Evolutionary conservation across 257 asterid genomes (phyloP).

Genomic region (Primulina eburnea): DNA sequence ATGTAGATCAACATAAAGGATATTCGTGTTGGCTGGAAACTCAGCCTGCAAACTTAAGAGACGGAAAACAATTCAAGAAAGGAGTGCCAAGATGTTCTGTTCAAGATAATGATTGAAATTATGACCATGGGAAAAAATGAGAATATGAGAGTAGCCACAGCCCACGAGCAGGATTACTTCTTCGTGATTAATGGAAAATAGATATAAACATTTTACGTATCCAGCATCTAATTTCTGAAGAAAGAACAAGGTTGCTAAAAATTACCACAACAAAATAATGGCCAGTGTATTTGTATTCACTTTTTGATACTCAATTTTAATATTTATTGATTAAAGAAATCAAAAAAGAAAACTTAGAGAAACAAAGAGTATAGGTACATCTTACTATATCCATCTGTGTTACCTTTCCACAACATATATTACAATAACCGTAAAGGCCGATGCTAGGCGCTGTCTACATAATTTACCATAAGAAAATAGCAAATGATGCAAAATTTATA

Average conservation of each 20-base stretch:
- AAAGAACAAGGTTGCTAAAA: too few species aligned
- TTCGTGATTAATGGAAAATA: too few species aligned
- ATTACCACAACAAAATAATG: too few species aligned
- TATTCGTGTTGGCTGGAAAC: conserved; percentile 97
- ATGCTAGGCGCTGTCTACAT: background rate
- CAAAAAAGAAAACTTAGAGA: background rate
- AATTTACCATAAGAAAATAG: too few species aligned
- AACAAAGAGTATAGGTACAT: background rate
- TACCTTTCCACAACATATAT: too few species aligned
- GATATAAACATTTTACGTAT: too few species aligned
- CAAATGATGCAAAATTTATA: too few species aligned
- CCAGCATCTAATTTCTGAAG: too few species aligned
- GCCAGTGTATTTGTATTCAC: background rate
- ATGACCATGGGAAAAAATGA: conserved; percentile 7
- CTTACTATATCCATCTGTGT: background rate
- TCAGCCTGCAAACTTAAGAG: conserved; percentile 73
- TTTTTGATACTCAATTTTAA: too few species aligned
- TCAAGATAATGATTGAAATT: conserved; percentile 14
- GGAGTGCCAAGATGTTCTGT: conserved; percentile 29
- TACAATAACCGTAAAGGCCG: background rate
- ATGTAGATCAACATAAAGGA: conserved; percentile 85
- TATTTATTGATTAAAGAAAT: too few species aligned
- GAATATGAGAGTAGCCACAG: background rate
- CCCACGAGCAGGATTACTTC: too few species aligned
- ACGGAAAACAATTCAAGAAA: conserved; percentile 34